Evolutionary conservation across 148 eudicot genomes (phyloP).

Genomic region (Arctostaphylos glauca): DNA sequence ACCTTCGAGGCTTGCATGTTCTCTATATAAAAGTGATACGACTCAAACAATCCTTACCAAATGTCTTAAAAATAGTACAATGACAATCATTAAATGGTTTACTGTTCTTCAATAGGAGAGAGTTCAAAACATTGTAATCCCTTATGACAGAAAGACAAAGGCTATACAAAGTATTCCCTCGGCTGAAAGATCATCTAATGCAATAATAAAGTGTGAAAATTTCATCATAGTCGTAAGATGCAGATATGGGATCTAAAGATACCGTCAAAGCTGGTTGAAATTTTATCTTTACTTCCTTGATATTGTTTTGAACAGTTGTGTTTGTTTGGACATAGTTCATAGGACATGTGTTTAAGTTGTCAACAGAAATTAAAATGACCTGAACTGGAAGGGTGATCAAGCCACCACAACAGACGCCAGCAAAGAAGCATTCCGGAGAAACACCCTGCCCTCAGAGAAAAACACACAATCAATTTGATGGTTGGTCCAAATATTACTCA

Average conservation of each 20-base stretch:
- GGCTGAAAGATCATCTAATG: background rate
- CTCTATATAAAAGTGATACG: background rate
- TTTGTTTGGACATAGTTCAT: background rate
- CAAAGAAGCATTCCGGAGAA: conserved; percentile 90
- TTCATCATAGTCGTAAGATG: background rate
- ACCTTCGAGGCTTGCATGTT: background rate
- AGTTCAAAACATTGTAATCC: background rate
- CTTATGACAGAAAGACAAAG: background rate
- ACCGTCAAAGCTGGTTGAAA: background rate
- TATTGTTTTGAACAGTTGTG: background rate
- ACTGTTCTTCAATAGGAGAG: background rate
- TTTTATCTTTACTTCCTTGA: background rate
- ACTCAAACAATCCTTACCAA: background rate
- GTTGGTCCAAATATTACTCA: background rate
- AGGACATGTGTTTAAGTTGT: background rate
- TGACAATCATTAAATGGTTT: background rate
- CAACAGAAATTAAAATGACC: conserved; percentile 38
- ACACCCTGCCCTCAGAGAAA: conserved; percentile 51
- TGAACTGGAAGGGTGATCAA: conserved; percentile 78
- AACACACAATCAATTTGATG: background rate
- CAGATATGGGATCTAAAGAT: too few relatives aligned
- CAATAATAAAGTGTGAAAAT: background rate
- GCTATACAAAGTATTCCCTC: background rate
- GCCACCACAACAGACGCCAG: conserved; percentile 93
- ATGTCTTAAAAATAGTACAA: background rate